Conservation (phyloP, 345 rosid genomes). For the Rhodamnia argentea region DNA sequence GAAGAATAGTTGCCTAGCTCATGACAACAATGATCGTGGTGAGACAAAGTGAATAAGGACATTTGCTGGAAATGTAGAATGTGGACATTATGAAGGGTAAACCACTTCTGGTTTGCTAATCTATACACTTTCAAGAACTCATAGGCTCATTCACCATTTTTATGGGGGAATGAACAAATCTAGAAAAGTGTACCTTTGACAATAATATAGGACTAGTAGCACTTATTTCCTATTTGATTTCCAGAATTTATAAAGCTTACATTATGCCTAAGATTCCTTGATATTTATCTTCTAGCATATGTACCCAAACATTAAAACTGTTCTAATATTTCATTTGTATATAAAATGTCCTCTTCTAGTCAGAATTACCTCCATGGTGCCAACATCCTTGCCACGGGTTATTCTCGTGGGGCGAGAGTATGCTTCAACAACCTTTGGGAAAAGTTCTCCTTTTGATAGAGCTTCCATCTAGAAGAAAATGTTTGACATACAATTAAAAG, state of each 20-base stretch:
- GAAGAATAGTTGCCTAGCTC: not conserved
- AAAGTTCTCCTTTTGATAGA: conserved; percentile 46
- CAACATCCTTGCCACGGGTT: conserved; percentile 77
- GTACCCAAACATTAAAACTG: not conserved
- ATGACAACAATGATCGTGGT: not conserved
- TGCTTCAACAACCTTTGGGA: conserved; percentile 75
- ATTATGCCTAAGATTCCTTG: not conserved
- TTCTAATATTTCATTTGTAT: not conserved
- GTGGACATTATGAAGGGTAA: not conserved
- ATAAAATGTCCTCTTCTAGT: not conserved
- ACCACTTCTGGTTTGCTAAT: not conserved
- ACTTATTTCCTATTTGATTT: not conserved
- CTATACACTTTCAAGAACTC: not conserved
- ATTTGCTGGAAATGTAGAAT: not conserved
- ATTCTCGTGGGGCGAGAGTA: conserved; percentile 96
- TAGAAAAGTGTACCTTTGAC: not conserved
- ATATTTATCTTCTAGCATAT: not conserved
- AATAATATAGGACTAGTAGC: not conserved
- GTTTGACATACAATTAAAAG: not conserved
- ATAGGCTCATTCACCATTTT: not conserved
- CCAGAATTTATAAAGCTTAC: not conserved
- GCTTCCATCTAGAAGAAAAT: conserved; percentile 53
- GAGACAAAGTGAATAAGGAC: not conserved
- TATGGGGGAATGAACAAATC: not conserved
- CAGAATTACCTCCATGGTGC: conserved; percentile 46